These are phyloP conservation scores for Zelonia costaricensis DNA, from an alignment of 208 protist species.

Conservation along the genomic window DNA sequence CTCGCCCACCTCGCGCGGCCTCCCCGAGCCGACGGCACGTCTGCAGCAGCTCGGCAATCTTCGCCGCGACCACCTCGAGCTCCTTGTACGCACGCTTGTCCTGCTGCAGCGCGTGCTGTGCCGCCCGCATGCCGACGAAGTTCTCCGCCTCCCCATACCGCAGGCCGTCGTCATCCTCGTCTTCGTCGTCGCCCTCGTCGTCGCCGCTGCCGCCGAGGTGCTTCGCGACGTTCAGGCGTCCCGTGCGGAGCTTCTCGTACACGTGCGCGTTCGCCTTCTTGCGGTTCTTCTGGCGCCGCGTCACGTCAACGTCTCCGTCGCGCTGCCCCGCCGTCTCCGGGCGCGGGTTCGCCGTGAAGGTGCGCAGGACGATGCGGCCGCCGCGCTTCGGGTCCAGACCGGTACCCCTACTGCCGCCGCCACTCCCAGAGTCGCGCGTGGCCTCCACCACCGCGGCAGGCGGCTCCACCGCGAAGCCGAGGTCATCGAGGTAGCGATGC, in stretches of 20 bases:
- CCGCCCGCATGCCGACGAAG: conserved; percentile 79
- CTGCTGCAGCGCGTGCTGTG: conserved; percentile 48
- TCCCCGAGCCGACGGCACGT: conserved; percentile 41
- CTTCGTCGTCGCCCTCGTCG: conserved; percentile 23
- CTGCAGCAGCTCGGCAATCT: conserved; percentile 61
- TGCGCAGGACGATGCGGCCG: conserved; percentile 46
- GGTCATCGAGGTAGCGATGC: conserved; percentile 45
- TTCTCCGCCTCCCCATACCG: conserved; percentile 52
- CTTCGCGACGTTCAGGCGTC: conserved; percentile 36
- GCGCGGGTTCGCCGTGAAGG: conserved; percentile 78
- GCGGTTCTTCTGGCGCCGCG: conserved; percentile 48
- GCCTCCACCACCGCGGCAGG: not conserved
- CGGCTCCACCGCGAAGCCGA: conserved; percentile 40
- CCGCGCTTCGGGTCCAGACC: not conserved
- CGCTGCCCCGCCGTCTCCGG: conserved; percentile 52
- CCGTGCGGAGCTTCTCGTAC: conserved; percentile 78
- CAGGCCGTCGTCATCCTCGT: conserved; percentile 30
- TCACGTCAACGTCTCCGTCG: conserved; percentile 32
- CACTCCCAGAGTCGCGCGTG: not conserved
- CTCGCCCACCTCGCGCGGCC: conserved; percentile 6
- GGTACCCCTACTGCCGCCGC: not conserved
- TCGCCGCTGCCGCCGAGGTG: conserved; percentile 3
- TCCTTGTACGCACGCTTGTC: conserved; percentile 56
- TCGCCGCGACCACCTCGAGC: conserved; percentile 62
- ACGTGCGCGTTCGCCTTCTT: conserved; percentile 60